These are phyloP conservation scores for Stagonosporopsis vannaccii DNA, from an alignment of 2,329 filamentous ascomycete species.

Conservation along the genomic window DNA sequence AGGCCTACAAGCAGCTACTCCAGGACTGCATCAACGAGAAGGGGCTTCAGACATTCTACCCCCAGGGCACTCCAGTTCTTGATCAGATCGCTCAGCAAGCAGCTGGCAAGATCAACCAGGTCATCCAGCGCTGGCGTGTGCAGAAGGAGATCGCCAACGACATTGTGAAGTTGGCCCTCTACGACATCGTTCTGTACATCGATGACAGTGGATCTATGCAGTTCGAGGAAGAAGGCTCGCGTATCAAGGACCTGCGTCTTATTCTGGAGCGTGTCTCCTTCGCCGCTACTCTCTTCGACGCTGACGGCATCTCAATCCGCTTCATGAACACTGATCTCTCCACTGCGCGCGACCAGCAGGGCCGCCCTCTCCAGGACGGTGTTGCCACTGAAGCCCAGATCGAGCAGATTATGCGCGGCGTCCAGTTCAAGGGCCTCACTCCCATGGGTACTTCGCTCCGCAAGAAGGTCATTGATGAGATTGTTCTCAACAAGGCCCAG, in stretches of 20 bases:
- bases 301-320: conserved; percentile 71
- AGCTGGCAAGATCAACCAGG: conserved; percentile 59
- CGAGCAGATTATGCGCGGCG: conserved; percentile 62
- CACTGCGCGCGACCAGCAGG: conserved; percentile 32
- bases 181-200: conserved; percentile 69
- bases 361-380: conserved; percentile 57
- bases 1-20: conserved; percentile 64
- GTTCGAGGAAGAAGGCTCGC: conserved; percentile 71
- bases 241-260: conserved; percentile 71
- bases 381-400: conserved; percentile 66
- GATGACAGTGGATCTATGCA: conserved; percentile 75
- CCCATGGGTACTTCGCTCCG: conserved; percentile 70
- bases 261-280: conserved; percentile 70
- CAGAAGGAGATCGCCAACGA: conserved; percentile 68
- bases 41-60: conserved; percentile 65
- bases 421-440: conserved; percentile 71
- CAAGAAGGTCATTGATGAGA: conserved; percentile 68
- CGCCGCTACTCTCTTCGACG: conserved; percentile 72
- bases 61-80: conserved; percentile 59
- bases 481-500: conserved; percentile 63
- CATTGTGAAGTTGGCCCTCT: conserved; percentile 68
- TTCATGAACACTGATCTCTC: conserved; percentile 71
- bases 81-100: conserved; percentile 61
- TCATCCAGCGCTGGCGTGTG: conserved; percentile 65
- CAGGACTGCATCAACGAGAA: conserved; percentile 67